These are phyloP conservation scores for Dipteronia dyeriana DNA, from an alignment of 345 rosid genomes.

Conservation along the genomic window DNA sequence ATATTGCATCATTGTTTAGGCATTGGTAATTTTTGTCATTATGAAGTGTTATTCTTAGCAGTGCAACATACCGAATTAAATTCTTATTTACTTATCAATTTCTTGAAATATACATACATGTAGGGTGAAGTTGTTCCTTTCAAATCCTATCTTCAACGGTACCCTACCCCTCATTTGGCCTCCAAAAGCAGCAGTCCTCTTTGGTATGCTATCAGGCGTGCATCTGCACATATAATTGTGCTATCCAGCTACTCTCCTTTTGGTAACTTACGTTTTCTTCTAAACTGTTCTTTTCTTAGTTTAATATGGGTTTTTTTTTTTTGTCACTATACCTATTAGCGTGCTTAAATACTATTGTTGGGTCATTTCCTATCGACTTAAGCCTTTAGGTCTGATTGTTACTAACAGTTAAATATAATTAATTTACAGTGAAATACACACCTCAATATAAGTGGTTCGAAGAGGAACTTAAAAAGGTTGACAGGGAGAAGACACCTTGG, in stretches of 20 bases:
- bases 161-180: conserved; percentile 79
- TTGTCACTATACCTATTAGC: too few species aligned
- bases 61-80: neutral
- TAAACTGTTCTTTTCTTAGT: conserved; percentile 11
- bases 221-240: conserved; percentile 91
- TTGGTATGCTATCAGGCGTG: conserved; percentile 89
- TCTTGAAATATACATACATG: conserved; percentile 8
- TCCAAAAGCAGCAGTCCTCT: conserved; percentile 81
- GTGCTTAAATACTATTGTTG: too few species aligned
- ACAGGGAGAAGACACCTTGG: conserved; percentile 96
- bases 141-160: conserved; percentile 77
- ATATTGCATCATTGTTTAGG: neutral
- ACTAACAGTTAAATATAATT: neutral
- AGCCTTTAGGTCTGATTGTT: too few species aligned
- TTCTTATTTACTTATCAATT: conserved; percentile 18
- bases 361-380: too few species aligned
- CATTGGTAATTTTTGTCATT: neutral
- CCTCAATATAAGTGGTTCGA: conserved; percentile 85
- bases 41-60: neutral
- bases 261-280: conserved; percentile 51
- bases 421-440: conserved; percentile 76
- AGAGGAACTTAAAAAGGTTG: conserved; percentile 71
- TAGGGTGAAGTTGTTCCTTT: conserved; percentile 88
- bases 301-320: neutral
- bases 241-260: conserved; percentile 96